Conservation (phyloP, 208 protist species). For the Acanthamoeba triangularis region DNA sequence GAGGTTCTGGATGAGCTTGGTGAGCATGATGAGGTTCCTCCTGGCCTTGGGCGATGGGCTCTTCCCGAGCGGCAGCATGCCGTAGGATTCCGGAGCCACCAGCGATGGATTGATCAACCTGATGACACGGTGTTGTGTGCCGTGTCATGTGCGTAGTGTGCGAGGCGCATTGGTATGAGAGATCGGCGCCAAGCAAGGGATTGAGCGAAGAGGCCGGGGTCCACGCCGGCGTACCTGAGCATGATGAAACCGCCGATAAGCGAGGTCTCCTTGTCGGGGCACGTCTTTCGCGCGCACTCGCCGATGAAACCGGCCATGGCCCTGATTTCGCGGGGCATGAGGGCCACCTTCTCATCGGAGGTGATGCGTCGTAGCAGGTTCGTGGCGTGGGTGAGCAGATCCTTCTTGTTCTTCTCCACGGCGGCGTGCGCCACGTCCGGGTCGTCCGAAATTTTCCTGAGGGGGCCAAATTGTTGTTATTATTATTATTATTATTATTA, state of each 20-base stretch:
- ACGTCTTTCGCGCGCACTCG: slow-evolving; percentile 1
- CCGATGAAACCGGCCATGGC: slow-evolving; percentile 64
- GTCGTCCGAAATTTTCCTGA: background rate
- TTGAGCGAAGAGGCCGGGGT: background rate
- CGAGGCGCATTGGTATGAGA: background rate
- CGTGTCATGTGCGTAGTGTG: background rate
- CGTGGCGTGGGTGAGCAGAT: slow-evolving; percentile 36
- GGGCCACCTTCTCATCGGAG: slow-evolving; percentile 42
- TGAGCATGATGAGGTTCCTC: slow-evolving; percentile 64
- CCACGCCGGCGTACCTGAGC: background rate
- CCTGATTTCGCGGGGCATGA: slow-evolving; percentile 62
- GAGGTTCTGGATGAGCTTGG: slow-evolving; percentile 66
- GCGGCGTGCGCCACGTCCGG: background rate
- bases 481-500: no score
- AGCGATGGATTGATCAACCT: slow-evolving; percentile 69
- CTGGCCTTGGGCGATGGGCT: slow-evolving; percentile 27
- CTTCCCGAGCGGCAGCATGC: slow-evolving; percentile 62
- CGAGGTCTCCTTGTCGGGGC: slow-evolving; percentile 11
- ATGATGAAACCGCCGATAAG: slow-evolving; percentile 62
- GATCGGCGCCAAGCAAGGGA: background rate
- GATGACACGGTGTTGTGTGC: background rate
- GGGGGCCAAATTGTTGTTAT: background rate
- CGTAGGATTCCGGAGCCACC: slow-evolving; percentile 59
- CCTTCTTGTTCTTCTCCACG: slow-evolving; percentile 24
- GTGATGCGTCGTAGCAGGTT: background rate